Evolutionary conservation across 2,329 filamentous ascomycete species (phyloP).

Genomic region (Whalleya microplaca): DNA sequence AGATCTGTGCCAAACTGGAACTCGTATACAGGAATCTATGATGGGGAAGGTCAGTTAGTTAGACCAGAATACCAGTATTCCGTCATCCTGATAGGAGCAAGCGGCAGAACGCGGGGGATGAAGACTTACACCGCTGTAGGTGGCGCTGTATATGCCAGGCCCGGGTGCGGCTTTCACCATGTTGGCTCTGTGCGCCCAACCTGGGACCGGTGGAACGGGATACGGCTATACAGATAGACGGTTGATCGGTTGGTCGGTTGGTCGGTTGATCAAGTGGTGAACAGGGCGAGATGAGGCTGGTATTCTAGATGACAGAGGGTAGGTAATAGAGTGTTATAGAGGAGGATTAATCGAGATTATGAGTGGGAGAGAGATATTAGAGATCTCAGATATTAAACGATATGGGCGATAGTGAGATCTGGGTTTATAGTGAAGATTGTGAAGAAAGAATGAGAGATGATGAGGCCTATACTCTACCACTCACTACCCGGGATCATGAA

Average conservation of each 20-base stretch:
- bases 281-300: background rate
- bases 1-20: conserved; percentile 80
- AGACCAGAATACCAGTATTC: no score
- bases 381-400: background rate
- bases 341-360: no score
- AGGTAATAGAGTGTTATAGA: no score
- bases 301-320: no score
- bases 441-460: background rate
- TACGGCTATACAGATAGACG: no score
- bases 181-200: conserved; percentile 18
- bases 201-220: conserved; percentile 2
- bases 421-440: background rate
- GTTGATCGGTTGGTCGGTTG: no score
- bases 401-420: background rate
- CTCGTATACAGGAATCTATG: conserved; percentile 91
- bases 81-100: no score
- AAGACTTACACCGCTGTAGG: conserved; percentile 67
- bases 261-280: no score
- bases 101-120: no score
- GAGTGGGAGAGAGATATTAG: no score
- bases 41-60: conserved; percentile 14
- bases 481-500: background rate
- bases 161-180: conserved; percentile 52
- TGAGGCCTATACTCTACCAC: no score
- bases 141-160: conserved; percentile 67